A percentile compares a stretch with the other conserved stretches of the same genome.
Evolutionary conservation across 257 asterid genomes (phyloP).

Genomic region (Nicotiana undulata): DNA sequence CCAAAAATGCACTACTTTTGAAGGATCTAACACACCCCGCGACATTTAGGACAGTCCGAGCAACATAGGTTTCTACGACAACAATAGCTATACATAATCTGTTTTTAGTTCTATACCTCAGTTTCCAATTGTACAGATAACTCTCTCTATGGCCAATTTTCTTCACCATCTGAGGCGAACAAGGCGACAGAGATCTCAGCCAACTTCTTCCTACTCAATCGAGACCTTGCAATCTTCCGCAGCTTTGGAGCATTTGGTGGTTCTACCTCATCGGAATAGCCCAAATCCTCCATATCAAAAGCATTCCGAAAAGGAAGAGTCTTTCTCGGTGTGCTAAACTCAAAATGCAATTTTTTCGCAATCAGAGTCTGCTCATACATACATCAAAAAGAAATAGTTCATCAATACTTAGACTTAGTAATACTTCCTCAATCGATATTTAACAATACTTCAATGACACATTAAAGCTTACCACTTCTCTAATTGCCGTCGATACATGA

Average conservation of each 20-base stretch:
- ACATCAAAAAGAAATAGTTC: neutral
- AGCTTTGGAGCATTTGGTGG: constrained; percentile 67
- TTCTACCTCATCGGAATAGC: constrained; percentile 26
- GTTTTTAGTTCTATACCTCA: neutral
- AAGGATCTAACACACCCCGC: too few species aligned
- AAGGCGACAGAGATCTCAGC: constrained; percentile 49
- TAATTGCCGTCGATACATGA: constrained; percentile 47
- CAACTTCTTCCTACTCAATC: constrained; percentile 38
- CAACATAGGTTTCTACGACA: constrained; percentile 12
- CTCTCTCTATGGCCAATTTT: constrained; percentile 24
- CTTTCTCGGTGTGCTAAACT: constrained; percentile 56
- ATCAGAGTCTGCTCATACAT: constrained; percentile 40
- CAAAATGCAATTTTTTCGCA: constrained; percentile 62
- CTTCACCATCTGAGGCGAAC: constrained; percentile 31
- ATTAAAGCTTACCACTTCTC: constrained; percentile 50
- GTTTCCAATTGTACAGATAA: constrained; percentile 22
- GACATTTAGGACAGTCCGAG: too few species aligned
- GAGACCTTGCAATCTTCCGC: constrained; percentile 30
- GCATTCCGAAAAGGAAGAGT: constrained; percentile 23
- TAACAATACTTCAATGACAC: neutral
- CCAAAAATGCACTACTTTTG: too few species aligned
- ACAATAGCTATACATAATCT: neutral
- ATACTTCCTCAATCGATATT: neutral
- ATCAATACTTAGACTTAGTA: neutral
- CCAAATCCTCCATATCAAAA: constrained; percentile 10